A percentile compares a stretch with the other conserved stretches of the same genome.
phyloP scores from a whole-genome alignment of 805 yeast species.

The Lipomyces sp. region DNA sequence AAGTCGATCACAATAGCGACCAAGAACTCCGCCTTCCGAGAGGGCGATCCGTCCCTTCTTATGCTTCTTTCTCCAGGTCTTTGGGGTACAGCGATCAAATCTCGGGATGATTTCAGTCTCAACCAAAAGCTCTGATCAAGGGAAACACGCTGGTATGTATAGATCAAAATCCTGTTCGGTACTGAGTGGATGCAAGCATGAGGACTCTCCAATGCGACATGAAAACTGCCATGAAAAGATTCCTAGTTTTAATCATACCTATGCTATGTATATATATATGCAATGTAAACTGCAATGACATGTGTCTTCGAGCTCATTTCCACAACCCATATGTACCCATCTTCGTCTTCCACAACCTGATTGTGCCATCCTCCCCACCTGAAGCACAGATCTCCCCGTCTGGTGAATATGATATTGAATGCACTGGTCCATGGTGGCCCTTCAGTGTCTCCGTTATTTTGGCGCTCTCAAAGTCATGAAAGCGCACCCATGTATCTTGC shows the following conservation, averaged over 20 bases:
- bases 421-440: conserved; percentile 34
- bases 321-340: conserved; percentile 37
- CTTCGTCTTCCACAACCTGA: conserved; percentile 30
- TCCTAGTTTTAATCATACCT: conserved; percentile 4
- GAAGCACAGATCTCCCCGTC: conserved; percentile 31
- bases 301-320: conserved; percentile 12
- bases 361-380: conserved; percentile 33
- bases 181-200: no score
- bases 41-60: no score
- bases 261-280: not conserved
- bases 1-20: no score
- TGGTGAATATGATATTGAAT: conserved; percentile 31
- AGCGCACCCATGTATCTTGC: conserved; percentile 37
- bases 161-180: no score
- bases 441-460: conserved; percentile 22
- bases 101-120: no score
- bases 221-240: no score
- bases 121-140: no score
- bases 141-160: no score
- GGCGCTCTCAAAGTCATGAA: conserved; percentile 31
- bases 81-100: no score
- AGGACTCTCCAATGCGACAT: no score
- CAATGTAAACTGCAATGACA: not conserved
- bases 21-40: no score
- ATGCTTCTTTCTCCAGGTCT: no score